Evolutionary conservation across 768 basidiomycete species (phyloP).

Genomic region (Obba rivulosa): DNA sequence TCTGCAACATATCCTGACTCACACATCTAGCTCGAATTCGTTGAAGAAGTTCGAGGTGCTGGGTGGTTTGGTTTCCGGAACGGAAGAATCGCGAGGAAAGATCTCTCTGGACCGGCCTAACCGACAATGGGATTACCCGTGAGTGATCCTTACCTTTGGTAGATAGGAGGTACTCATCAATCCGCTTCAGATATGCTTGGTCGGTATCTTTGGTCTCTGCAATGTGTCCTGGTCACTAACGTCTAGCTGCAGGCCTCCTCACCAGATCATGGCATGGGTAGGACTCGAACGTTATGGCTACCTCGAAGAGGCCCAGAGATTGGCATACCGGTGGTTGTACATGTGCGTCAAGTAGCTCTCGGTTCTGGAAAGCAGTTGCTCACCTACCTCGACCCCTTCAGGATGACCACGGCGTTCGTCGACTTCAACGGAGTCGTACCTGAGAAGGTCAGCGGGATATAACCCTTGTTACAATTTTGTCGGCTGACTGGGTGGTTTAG

Average conservation of each 20-base stretch:
- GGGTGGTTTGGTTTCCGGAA: constrained; percentile 93
- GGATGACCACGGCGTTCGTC: constrained; percentile 92
- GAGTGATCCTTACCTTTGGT: constrained; percentile 39
- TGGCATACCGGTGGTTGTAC: constrained; percentile 96
- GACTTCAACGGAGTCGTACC: constrained; percentile 98
- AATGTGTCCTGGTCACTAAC: not conserved
- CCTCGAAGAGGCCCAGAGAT: constrained; percentile 84
- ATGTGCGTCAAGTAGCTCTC: constrained; percentile 50
- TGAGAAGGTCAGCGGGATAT: constrained; percentile 64
- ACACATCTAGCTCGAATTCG: constrained; percentile 61
- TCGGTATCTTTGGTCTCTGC: constrained; percentile 21
- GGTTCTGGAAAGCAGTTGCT: not conserved
- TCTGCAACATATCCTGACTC: not conserved
- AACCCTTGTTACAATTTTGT: not conserved
- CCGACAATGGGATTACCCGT: constrained; percentile 98
- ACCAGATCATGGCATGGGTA: constrained; percentile 99
- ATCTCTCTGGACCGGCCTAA: constrained; percentile 95
- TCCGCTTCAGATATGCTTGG: constrained; percentile 58
- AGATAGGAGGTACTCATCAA: no score
- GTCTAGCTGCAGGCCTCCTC: constrained; percentile 65
- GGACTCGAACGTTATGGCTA: constrained; percentile 96
- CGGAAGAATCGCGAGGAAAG: constrained; percentile 92
- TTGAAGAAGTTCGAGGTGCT: constrained; percentile 95
- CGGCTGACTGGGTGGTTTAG: constrained; percentile 26
- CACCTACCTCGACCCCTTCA: constrained; percentile 22